Evolutionary conservation across 352 stramenopile genomes (phyloP).

Genomic region (Phytophthora cryptogea): DNA sequence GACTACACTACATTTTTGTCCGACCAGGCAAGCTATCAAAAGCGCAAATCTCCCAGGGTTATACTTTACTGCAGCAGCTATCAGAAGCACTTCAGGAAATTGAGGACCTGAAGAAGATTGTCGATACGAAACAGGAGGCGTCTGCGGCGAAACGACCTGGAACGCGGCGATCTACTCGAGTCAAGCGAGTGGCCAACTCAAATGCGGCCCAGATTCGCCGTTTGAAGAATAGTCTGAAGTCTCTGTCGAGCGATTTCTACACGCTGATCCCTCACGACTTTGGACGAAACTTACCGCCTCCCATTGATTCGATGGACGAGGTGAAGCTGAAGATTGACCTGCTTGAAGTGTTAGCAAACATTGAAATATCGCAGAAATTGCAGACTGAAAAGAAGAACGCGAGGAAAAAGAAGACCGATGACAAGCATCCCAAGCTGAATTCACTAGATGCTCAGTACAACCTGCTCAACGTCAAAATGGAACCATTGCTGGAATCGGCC

Average conservation of each 20-base stretch:
- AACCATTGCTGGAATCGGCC: conserved; percentile 36
- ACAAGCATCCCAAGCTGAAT: conserved; percentile 30
- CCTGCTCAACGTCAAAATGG: conserved; percentile 59
- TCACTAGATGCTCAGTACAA: conserved; percentile 68
- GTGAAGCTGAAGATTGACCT: conserved; percentile 75
- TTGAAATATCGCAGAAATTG: conserved; percentile 73
- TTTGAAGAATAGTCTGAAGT: conserved; percentile 58
- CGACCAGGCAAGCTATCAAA: conserved; percentile 50
- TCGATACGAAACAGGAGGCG: neutral
- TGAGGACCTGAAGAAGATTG: conserved; percentile 34
- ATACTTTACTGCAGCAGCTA: conserved; percentile 54
- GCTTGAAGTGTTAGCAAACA: conserved; percentile 64
- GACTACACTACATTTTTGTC: neutral
- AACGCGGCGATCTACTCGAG: conserved; percentile 31
- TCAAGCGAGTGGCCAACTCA: conserved; percentile 28
- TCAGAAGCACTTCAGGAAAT: conserved; percentile 57
- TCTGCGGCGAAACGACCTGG: conserved; percentile 11
- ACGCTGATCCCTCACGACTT: conserved; percentile 77
- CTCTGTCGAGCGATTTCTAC: conserved; percentile 70
- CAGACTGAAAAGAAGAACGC: conserved; percentile 50
- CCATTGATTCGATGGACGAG: conserved; percentile 63
- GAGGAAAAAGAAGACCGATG: conserved; percentile 20
- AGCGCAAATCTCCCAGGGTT: conserved; percentile 67
- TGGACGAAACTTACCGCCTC: conserved; percentile 52
- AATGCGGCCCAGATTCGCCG: conserved; percentile 40